Conservation (phyloP, 306 rosid genomes). For the Mimosa pudica region DNA sequence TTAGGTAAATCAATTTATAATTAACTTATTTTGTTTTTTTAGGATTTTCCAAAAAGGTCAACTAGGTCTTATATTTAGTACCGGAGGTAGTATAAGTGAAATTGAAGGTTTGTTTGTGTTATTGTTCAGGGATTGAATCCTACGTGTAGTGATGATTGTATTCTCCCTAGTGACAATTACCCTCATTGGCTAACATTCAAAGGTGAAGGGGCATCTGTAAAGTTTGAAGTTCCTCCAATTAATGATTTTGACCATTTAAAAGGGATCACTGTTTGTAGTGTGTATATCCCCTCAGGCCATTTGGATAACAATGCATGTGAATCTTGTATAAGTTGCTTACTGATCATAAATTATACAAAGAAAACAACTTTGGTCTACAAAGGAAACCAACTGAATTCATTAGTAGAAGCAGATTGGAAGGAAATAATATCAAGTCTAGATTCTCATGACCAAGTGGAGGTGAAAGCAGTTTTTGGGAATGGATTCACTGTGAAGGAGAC, state of each 20-base stretch:
- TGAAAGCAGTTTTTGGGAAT: too few species aligned
- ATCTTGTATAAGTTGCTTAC: background rate
- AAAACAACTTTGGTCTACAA: background rate
- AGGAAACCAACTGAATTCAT: background rate
- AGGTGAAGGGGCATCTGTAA: background rate
- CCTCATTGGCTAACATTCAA: background rate
- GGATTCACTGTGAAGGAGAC: too few species aligned
- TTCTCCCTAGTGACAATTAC: background rate
- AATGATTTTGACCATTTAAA: background rate
- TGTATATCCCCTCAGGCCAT: background rate
- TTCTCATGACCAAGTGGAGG: too few species aligned
- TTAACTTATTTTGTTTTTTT: too few species aligned
- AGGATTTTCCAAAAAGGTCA: too few species aligned
- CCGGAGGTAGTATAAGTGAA: too few species aligned
- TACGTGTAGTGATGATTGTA: background rate
- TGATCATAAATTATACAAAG: background rate
- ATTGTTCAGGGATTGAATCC: background rate
- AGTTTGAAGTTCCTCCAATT: background rate
- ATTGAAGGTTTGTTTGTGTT: background rate
- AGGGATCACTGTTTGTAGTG: background rate
- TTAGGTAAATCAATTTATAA: too few species aligned
- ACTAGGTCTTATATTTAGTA: too few species aligned
- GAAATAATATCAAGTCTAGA: background rate
- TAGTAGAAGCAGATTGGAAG: background rate
- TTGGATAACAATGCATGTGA: background rate